phyloP scores from a whole-genome alignment of 2,329 filamentous ascomycete genomes.

The Exophiala sp. region DNA sequence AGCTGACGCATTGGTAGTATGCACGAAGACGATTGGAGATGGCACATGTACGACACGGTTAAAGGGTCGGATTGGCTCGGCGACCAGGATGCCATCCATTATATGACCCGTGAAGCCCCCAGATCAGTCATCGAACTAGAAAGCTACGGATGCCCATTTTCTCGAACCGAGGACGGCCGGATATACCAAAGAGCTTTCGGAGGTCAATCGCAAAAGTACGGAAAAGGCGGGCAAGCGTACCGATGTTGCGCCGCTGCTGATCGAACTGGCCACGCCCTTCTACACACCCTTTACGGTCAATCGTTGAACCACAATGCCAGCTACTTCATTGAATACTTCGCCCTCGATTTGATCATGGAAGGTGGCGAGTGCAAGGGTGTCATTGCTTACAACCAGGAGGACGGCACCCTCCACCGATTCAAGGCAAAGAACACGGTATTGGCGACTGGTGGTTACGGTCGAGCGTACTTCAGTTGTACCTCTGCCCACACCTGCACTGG shows the following conservation, averaged over 20 bases:
- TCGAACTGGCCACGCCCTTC: conserved; percentile 90
- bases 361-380: conserved; percentile 95
- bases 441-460: conserved; percentile 94
- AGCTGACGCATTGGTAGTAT: conserved; percentile 35
- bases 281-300: conserved; percentile 98
- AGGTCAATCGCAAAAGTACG: conserved; percentile 90
- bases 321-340: conserved; percentile 99
- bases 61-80: conserved; percentile 56
- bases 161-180: conserved; percentile 86
- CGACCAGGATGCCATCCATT: conserved; percentile 56
- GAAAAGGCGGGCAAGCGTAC: conserved; percentile 97
- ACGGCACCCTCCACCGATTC: conserved; percentile 96
- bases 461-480: conserved; percentile 97
- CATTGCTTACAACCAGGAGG: conserved; percentile 96
- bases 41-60: conserved; percentile 57
- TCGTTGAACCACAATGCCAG: conserved; percentile 96
- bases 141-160: conserved; percentile 94
- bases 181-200: conserved; percentile 99
- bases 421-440: conserved; percentile 93
- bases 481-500: conserved; percentile 97
- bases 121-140: conserved; percentile 62
- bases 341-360: conserved; percentile 94
- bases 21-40: conserved; percentile 53
- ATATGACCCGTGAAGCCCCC: conserved; percentile 53
- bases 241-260: conserved; percentile 94